Evolutionary conservation across 768 basidiomycete genomes (phyloP), one percentile per base, ranked within the genome.

Genomic region (Amanita phalloides): DNA sequence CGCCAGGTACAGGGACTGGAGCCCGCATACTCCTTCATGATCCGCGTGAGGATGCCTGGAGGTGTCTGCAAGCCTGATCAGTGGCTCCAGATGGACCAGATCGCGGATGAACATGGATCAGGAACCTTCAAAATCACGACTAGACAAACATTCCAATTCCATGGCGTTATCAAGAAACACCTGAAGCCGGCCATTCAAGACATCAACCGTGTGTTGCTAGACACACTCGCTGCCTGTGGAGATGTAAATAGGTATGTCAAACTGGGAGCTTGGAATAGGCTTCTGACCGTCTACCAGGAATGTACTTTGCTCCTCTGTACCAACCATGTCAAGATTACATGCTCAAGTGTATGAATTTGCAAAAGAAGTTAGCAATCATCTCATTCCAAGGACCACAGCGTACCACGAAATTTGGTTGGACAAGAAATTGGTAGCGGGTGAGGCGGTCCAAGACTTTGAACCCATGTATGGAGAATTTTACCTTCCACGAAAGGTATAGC

Each of bases 391-490:
- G 42, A 97, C 94, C 70, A 52, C 51, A 42, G 51, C 51, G 35
- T 52, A 52, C 35, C 53, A 97, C 63, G 96, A 99, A 68, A 98
- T 99, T 56, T 99, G 95, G 95, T 74, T 98, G 39, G 93, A 98
- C 71, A 94, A 96, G 73, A 96, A 96, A 72, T 69, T 92, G 59
- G 86, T 99, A 47, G 90, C 87, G 3, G 96, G 95, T 14, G 93
- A 92, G 33, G 92, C 93, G 4, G 68, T 96, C 54, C 88, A 93
- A 63, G 93, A 96, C 67, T 81, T 90, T 57, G 96, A 99, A 68
- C 96, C 96, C 2, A 68, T 97, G n/a, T 99, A 98, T 62, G 96
- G 96, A 35, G 86, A 90, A 64, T 94, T 94, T 69, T 98, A 99
- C 69, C 76, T 99, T 20, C 95, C 95, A 32, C 80, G 95, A 62